A percentile compares a stretch with the other conserved stretches of the same genome.
These are phyloP conservation scores for Hyphopichia khmerensis DNA, from an alignment of 1,139 yeast species.

Conservation along the genomic window DNA sequence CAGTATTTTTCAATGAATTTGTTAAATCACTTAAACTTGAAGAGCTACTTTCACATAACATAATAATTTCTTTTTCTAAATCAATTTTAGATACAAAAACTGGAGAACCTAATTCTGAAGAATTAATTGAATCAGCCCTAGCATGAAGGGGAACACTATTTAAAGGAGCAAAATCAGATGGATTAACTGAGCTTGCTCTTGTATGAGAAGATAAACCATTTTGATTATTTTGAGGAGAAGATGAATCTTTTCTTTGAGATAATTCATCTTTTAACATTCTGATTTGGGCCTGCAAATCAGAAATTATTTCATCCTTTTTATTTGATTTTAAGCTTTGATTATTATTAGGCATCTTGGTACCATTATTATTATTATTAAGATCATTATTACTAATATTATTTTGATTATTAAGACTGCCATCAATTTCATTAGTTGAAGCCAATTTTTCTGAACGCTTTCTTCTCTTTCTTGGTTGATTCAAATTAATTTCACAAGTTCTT, in stretches of 20 bases:
- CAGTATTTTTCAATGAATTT: conserved; percentile 27
- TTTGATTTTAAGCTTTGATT: no score
- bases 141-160: not conserved
- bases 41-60: conserved; percentile 29
- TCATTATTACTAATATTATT: not conserved
- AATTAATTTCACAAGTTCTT: conserved; percentile 66
- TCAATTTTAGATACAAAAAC: conserved; percentile 31
- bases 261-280: conserved; percentile 20
- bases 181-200: not conserved
- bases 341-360: no score
- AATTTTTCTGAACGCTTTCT: conserved; percentile 36
- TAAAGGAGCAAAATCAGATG: not conserved
- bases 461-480: conserved; percentile 58
- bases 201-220: not conserved
- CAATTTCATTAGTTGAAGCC: no score
- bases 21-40: conserved; percentile 36
- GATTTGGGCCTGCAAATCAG: conserved; percentile 19
- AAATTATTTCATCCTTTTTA: conserved; percentile 12
- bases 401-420: not conserved
- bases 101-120: conserved; percentile 20
- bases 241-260: not conserved
- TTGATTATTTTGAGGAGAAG: not conserved
- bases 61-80: conserved; percentile 35
- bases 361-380: not conserved
- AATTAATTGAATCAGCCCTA: conserved; percentile 1